Conservation (phyloP, 805 yeast genomes). For the Nakazawaea peltata region DNA sequence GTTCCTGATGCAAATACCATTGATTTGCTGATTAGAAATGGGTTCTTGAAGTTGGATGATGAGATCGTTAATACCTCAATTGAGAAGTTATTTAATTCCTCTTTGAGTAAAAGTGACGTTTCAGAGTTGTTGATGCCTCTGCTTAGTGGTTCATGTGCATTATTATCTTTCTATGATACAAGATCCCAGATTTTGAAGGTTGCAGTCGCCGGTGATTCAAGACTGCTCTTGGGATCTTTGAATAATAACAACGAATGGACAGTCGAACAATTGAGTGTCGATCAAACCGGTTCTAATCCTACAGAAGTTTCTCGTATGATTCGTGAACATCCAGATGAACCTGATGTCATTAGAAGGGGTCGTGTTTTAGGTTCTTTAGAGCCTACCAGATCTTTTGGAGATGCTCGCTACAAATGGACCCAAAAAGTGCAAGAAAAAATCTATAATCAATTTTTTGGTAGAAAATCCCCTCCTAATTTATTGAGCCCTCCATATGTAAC, state of each 20-base stretch:
- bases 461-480: slow-evolving; percentile 63
- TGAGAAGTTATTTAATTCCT: slow-evolving; percentile 57
- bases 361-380: slow-evolving; percentile 89
- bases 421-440: slow-evolving; percentile 62
- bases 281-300: slow-evolving; percentile 91
- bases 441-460: slow-evolving; percentile 73
- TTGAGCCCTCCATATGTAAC: slow-evolving; percentile 96
- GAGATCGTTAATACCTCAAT: slow-evolving; percentile 77
- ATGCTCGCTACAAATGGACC: slow-evolving; percentile 86
- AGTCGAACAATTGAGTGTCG: slow-evolving; percentile 77
- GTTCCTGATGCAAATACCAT: slow-evolving; percentile 64
- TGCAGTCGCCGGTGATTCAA: slow-evolving; percentile 94
- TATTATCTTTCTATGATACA: slow-evolving; percentile 81
- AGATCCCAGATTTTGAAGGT: slow-evolving; percentile 64
- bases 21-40: slow-evolving; percentile 73
- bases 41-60: slow-evolving; percentile 77
- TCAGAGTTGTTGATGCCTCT: slow-evolving; percentile 85
- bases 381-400: slow-evolving; percentile 96
- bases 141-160: slow-evolving; percentile 89
- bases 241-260: slow-evolving; percentile 70
- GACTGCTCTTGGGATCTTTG: slow-evolving; percentile 79
- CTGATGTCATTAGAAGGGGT: slow-evolving; percentile 75
- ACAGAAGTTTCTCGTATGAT: slow-evolving; percentile 78
- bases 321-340: slow-evolving; percentile 88
- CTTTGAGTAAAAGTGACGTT: slow-evolving; percentile 55